These are phyloP conservation scores for Ustilago trichophora DNA, from an alignment of 1,284 basidiomycete species.

Conservation along the genomic window DNA sequence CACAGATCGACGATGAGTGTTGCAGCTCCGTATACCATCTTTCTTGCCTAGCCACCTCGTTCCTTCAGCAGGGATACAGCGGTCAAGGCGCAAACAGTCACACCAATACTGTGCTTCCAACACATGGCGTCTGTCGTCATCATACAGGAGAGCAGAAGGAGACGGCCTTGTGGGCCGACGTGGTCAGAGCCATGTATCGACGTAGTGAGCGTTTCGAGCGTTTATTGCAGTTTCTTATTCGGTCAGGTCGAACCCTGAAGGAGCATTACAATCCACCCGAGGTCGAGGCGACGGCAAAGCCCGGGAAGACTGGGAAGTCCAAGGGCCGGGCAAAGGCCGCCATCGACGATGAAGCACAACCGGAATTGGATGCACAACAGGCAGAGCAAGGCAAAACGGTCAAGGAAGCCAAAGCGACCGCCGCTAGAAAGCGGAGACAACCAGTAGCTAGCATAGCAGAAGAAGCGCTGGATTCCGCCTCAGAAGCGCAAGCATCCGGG, in stretches of 20 bases:
- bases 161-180: slow-evolving; percentile 41
- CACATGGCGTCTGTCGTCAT: slow-evolving; percentile 41
- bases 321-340: background rate
- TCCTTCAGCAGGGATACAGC: slow-evolving; percentile 67
- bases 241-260: slow-evolving; percentile 12
- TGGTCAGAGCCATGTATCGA: slow-evolving; percentile 44
- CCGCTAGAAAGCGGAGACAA: slow-evolving; percentile 4
- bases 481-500: background rate
- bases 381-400: no score
- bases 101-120: slow-evolving; percentile 37
- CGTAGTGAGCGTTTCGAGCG: slow-evolving; percentile 44
- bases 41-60: slow-evolving; percentile 74
- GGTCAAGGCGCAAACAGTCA: slow-evolving; percentile 4
- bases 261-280: slow-evolving; percentile 16
- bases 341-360: no score
- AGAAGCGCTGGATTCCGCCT: background rate
- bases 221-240: slow-evolving; percentile 15
- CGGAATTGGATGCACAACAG: no score
- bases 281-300: background rate
- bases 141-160: background rate
- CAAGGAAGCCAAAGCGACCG: background rate
- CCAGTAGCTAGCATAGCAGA: background rate
- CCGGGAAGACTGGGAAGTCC: slow-evolving; percentile 1
- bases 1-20: background rate
- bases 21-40: slow-evolving; percentile 76